Evolutionary conservation across 1,284 basidiomycete species (phyloP).

Genomic region (Papiliotrema laurentii): DNA sequence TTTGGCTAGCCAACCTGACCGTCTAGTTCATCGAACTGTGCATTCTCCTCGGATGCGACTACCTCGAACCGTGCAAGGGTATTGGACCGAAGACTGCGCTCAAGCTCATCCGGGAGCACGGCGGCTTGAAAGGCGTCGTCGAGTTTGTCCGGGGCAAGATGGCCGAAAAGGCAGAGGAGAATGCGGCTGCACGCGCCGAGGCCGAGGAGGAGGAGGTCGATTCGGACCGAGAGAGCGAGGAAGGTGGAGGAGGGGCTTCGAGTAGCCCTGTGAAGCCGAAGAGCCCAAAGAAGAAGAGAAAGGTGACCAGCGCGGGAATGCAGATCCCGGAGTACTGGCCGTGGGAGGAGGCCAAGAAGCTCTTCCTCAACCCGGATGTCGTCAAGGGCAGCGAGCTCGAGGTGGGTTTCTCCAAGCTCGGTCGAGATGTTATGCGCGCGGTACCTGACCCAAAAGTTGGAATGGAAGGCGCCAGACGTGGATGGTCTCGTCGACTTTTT

Average conservation of each 20-base stretch:
- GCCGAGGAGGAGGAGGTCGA: slow-evolving; percentile 15
- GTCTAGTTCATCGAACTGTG: slow-evolving; percentile 94
- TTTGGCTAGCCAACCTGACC: not conserved
- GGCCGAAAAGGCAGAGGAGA: slow-evolving; percentile 49
- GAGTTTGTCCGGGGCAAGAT: slow-evolving; percentile 75
- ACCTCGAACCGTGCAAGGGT: slow-evolving; percentile 66
- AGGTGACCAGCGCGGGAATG: slow-evolving; percentile 61
- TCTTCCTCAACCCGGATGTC: slow-evolving; percentile 88
- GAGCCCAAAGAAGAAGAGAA: slow-evolving; percentile 41
- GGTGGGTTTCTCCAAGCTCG: too few species aligned
- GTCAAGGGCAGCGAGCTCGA: slow-evolving; percentile 80
- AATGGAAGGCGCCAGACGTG: slow-evolving; percentile 90
- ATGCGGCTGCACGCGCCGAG: slow-evolving; percentile 31
- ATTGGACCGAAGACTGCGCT: slow-evolving; percentile 71
- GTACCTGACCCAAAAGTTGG: too few species aligned
- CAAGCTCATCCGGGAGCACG: slow-evolving; percentile 85
- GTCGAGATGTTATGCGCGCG: too few species aligned
- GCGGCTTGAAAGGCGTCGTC: slow-evolving; percentile 73
- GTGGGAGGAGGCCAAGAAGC: slow-evolving; percentile 86
- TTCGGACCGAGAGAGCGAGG: slow-evolving; percentile 38
- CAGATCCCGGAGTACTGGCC: slow-evolving; percentile 90
- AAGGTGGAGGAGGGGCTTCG: slow-evolving; percentile 24
- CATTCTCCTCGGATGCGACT: slow-evolving; percentile 95
- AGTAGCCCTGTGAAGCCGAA: slow-evolving; percentile 29
- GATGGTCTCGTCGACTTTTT: slow-evolving; percentile 94